A percentile compares a stretch with the other conserved stretches of the same genome.
Evolutionary conservation across 2,329 filamentous ascomycete species (phyloP).

Genomic region (Cephalotrichum gorgonifer): DNA sequence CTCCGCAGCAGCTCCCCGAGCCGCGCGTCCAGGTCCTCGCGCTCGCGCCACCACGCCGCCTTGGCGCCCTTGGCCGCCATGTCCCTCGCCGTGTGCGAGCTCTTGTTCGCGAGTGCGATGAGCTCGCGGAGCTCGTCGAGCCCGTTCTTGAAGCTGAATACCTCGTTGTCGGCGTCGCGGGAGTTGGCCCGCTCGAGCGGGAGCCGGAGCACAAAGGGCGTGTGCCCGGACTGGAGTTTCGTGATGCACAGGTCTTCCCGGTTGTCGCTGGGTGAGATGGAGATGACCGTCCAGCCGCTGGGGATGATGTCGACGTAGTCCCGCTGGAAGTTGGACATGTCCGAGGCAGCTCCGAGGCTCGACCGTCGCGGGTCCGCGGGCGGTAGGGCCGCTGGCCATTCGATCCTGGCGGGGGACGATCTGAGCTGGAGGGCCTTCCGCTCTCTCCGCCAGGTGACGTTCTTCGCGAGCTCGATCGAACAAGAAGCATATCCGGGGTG

Average conservation of each 20-base stretch:
- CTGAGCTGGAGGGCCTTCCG: conserved; percentile 42
- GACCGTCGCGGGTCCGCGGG: conserved; percentile 18
- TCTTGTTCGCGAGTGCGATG: conserved; percentile 70
- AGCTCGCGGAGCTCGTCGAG: conserved; percentile 73
- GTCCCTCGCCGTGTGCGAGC: conserved; percentile 62
- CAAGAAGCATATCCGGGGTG: conserved; percentile 50
- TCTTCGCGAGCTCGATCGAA: conserved; percentile 60
- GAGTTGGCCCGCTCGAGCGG: conserved; percentile 76
- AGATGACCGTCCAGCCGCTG: conserved; percentile 72
- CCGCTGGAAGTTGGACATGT: conserved; percentile 58
- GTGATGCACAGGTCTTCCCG: conserved; percentile 79
- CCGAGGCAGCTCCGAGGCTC: conserved; percentile 34
- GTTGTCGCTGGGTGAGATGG: conserved; percentile 72
- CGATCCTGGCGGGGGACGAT: conserved; percentile 17
- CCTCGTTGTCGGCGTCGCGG: conserved; percentile 65
- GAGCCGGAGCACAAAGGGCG: conserved; percentile 77
- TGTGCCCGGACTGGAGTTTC: conserved; percentile 64
- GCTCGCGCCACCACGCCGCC: conserved; percentile 79
- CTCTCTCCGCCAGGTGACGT: conserved; percentile 57
- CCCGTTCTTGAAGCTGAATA: conserved; percentile 76
- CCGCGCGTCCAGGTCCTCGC: conserved; percentile 68
- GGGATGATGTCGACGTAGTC: conserved; percentile 84
- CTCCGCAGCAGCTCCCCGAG: conserved; percentile 71
- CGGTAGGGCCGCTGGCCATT: conserved; percentile 9
- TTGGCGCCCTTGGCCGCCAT: conserved; percentile 66